Percentiles rank a stretch among this genome's conserved stretches.
Evolutionary conservation across 345 rosid genomes (phyloP).

Genomic region (Erucastrum elatum): DNA sequence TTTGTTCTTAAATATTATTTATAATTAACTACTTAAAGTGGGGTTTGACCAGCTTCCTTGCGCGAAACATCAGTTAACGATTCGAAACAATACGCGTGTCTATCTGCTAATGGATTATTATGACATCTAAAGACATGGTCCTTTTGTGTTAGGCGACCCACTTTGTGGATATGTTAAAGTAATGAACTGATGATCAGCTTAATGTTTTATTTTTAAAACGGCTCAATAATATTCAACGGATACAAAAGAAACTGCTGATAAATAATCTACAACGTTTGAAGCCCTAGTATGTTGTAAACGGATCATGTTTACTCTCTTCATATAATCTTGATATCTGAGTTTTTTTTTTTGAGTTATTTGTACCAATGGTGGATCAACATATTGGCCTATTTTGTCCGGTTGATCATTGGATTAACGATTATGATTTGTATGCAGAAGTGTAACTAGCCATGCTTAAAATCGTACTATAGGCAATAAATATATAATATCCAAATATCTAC

Average conservation of each 20-base stretch:
- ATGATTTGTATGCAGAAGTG: neutral
- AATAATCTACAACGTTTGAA: neutral
- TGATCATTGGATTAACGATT: neutral
- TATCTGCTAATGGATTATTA: neutral
- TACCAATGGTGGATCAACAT: neutral
- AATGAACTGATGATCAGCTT: neutral
- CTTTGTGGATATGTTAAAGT: constrained; percentile 6
- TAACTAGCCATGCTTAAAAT: neutral
- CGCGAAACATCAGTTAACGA: neutral
- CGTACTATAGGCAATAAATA: neutral
- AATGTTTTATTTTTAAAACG: neutral
- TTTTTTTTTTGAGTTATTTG: neutral
- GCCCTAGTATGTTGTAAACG: neutral
- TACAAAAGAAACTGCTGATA: neutral
- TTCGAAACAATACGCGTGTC: neutral
- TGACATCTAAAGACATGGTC: constrained; percentile 2
- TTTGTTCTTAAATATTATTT: constrained; percentile 7
- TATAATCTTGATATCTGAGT: too few species aligned
- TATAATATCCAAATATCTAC: neutral
- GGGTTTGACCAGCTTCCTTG: constrained; percentile 8
- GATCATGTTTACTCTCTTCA: neutral
- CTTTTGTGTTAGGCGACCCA: constrained; percentile 12
- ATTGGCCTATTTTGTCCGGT: neutral
- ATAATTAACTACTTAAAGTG: neutral
- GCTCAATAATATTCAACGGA: neutral